Evolutionary conservation across 2,329 filamentous ascomycete genomes (phyloP), one percentile per base, ranked within the genome.

Genomic region (Blastomyces gilchristii): DNA sequence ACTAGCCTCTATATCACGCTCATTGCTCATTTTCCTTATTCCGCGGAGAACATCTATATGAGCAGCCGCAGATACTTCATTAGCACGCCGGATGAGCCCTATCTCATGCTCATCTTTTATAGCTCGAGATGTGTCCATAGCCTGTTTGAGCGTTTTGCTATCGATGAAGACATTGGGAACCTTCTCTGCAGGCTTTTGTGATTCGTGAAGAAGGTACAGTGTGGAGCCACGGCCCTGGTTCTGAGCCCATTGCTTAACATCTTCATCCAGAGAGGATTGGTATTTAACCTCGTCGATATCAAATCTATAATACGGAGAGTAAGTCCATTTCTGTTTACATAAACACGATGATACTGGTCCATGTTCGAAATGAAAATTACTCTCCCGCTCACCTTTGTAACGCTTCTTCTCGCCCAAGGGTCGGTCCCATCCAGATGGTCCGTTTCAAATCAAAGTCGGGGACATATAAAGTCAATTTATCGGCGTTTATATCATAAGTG

Each of bases 1-100:
- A 0, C 87, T 77, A 0, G 86, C 92, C 73, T 96, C 88, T 41
- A 97, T 84, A 73, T 97, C 89, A 43, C 85, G 82, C 80, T 97
- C 92, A 70, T 91, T 93, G 67, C 79, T 80, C 31, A 87, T 89
- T 34, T 79, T 78, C 67, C 81, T 82, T 43, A 88, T 88, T 43
- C 77, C 77, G 68, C 83, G 76, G 50, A 90, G 76, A 2, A 89
- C 83, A 22, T 81, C 82, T 47, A 79, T 81, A 75, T 91, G 88
- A 1, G 85, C 89, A 25, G 82, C 78, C n/a, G 81, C 81, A 22
- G 87, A 89, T 65, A 92, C 81, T 60, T 81, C 77, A 74, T 91
- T 91, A 62, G 89, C 89, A 71, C 87, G 86, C 68, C 81, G 82
- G 65, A 90, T 88, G 72, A 91, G 80, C 41, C 86, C 87, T 63